A percentile compares a stretch with the other conserved stretches of the same genome.
Evolutionary conservation across 768 basidiomycete genomes (phyloP).

Genomic region (Auriscalpium microsporum): DNA sequence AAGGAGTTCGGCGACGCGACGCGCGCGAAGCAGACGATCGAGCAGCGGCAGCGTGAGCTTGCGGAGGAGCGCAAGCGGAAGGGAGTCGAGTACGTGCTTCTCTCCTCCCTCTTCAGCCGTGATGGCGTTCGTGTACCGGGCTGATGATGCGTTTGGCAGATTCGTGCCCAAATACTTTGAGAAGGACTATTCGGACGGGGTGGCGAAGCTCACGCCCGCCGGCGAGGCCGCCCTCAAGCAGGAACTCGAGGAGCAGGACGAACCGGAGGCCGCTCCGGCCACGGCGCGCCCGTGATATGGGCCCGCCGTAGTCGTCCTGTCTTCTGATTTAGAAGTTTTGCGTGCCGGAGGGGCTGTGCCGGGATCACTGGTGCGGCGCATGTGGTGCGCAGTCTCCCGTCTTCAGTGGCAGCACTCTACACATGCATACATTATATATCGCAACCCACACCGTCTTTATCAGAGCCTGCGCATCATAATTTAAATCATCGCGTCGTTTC

Average conservation of each 20-base stretch:
- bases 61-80: conserved; percentile 82
- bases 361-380: too few species aligned
- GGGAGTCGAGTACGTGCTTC: conserved; percentile 58
- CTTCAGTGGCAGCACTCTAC: too few species aligned
- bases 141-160: conserved; percentile 25
- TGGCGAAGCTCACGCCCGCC: conserved; percentile 56
- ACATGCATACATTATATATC: too few species aligned
- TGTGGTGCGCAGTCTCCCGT: too few species aligned
- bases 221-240: conserved; percentile 69
- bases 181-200: conserved; percentile 55
- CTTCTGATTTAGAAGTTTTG: too few species aligned
- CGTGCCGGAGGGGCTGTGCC: too few species aligned
- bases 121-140: not conserved
- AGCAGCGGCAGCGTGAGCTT: conserved; percentile 87
- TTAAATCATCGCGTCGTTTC: too few species aligned
- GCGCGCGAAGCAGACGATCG: conserved; percentile 82
- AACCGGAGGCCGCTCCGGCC: too few species aligned
- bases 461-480: too few species aligned
- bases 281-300: too few species aligned
- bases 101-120: not conserved
- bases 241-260: conserved; percentile 38
- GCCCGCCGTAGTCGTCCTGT: too few species aligned
- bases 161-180: conserved; percentile 76
- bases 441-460: too few species aligned
- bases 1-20: conserved; percentile 93